phyloP scores from a whole-genome alignment of 352 stramenopile species.

The Nothophytophthora sp. region DNA sequence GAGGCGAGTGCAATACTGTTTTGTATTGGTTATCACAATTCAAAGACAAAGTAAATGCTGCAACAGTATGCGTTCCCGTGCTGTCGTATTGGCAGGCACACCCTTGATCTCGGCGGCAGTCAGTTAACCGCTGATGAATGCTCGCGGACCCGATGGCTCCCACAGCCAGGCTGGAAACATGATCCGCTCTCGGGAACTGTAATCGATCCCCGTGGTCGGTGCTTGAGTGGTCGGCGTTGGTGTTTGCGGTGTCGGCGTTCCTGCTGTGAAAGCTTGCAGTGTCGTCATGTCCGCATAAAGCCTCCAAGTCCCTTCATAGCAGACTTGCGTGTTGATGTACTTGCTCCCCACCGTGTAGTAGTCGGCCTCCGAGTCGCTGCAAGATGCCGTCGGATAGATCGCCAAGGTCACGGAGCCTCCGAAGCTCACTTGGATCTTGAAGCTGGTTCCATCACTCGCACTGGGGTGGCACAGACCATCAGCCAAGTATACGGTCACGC shows the following conservation, averaged over 20 bases:
- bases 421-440: conserved; percentile 5
- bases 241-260: background rate
- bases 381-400: conserved; percentile 4
- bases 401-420: conserved; percentile 6
- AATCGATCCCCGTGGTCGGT: background rate
- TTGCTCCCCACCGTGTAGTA: conserved; percentile 8
- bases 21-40: too few relatives aligned
- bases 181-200: background rate
- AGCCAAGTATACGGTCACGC: conserved; percentile 3
- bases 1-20: too few relatives aligned
- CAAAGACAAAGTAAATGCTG: too few relatives aligned
- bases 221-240: background rate
- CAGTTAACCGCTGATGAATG: background rate
- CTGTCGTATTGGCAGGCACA: background rate
- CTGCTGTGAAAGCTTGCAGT: background rate
- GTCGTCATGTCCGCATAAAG: conserved; percentile 5
- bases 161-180: background rate
- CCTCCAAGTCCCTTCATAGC: conserved; percentile 3
- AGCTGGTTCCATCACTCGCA: background rate
- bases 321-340: conserved; percentile 9
- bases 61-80: too few relatives aligned
- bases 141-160: background rate
- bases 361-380: conserved; percentile 3
- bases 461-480: conserved; percentile 4
- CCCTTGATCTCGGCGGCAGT: background rate